Percentiles rank a stretch among this genome's conserved stretches.
Evolutionary conservation across 2,329 filamentous ascomycete genomes (phyloP).

Genomic region (Teratosphaeria pseudoeucalypti): DNA sequence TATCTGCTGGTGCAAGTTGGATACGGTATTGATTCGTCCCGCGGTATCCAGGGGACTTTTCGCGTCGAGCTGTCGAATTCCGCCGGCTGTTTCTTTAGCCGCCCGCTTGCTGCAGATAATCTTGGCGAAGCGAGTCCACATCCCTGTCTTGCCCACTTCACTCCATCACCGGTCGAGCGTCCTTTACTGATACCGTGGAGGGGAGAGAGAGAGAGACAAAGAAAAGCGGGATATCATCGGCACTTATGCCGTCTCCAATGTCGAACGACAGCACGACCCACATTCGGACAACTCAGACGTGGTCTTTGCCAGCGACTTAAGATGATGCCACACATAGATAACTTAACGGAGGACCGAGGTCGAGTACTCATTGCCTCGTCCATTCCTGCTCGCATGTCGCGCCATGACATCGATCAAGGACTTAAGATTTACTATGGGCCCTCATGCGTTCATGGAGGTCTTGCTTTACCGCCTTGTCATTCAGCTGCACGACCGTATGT

Average conservation of each 20-base stretch:
- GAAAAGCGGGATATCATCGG: constrained; percentile 1
- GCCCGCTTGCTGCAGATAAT: neutral
- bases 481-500: constrained; percentile 42
- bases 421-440: constrained; percentile 28
- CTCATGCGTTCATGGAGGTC: constrained; percentile 36
- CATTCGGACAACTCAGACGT: constrained; percentile 5
- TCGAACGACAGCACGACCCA: constrained; percentile 9
- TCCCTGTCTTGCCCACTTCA: neutral
- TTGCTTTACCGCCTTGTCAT: constrained; percentile 46
- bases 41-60: neutral
- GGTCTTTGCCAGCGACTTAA: constrained; percentile 23
- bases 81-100: neutral
- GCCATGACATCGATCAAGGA: constrained; percentile 23
- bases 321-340: constrained; percentile 33
- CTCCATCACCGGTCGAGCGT: neutral
- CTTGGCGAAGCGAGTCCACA: neutral
- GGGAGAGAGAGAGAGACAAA: neutral
- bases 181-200: too few species aligned
- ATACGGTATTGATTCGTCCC: neutral
- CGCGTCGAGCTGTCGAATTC: neutral
- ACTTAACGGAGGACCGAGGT: constrained; percentile 33
- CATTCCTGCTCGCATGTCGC: constrained; percentile 31
- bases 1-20: neutral
- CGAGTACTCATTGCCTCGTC: constrained; percentile 39
- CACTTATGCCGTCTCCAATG: constrained; percentile 11